Conservation (phyloP, 345 rosid genomes). For the Excoecaria agallocha region DNA sequence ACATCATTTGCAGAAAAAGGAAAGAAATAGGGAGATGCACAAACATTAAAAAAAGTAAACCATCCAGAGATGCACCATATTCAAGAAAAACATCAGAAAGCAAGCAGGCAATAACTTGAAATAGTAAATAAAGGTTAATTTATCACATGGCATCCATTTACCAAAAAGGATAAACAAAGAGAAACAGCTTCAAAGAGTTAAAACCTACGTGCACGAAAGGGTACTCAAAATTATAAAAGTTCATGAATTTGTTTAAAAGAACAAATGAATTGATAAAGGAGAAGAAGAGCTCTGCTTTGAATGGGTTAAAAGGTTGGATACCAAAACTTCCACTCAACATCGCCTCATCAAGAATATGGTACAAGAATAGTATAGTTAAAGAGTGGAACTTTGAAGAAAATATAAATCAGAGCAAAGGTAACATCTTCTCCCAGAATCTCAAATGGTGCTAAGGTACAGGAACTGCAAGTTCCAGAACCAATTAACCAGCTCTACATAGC, state of each 20-base stretch:
- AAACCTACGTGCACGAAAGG: background rate
- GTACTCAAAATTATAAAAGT: background rate
- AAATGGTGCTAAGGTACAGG: constrained; percentile 14
- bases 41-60: background rate
- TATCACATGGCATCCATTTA: constrained; percentile 9
- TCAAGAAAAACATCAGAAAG: background rate
- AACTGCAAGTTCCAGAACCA: constrained; percentile 12
- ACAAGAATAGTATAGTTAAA: background rate
- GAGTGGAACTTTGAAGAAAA: background rate
- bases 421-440: background rate
- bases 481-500: constrained; percentile 10
- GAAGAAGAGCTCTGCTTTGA: background rate
- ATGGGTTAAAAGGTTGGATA: too few relatives aligned
- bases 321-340: background rate
- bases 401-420: background rate
- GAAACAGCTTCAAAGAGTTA: constrained; percentile 1
- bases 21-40: background rate
- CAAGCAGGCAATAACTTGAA: background rate
- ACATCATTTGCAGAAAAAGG: background rate
- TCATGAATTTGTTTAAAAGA: constrained; percentile 1
- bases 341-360: background rate
- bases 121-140: background rate
- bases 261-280: background rate
- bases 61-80: too few relatives aligned
- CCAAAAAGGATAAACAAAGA: background rate